Evolutionary conservation across 192 early-diverging fungal genomes (phyloP).

Genomic region (Coemansia sp.): DNA sequence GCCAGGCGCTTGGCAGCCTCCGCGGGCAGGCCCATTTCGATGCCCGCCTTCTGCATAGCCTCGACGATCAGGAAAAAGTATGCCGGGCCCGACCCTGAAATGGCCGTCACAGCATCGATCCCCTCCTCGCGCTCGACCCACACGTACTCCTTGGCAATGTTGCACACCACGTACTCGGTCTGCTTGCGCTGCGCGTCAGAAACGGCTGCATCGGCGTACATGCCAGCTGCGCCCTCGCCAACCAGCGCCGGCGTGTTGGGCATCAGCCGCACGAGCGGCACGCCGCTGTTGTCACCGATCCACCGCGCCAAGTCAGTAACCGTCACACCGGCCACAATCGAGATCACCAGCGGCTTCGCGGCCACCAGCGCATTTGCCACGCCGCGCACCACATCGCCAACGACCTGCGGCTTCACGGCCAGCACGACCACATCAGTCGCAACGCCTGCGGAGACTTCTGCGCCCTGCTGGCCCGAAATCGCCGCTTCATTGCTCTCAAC

Average conservation of each 20-base stretch:
- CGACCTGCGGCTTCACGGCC: constrained; percentile 91
- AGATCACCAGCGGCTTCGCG: constrained; percentile 70
- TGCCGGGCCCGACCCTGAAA: constrained; percentile 93
- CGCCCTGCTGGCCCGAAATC: constrained; percentile 49
- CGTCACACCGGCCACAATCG: constrained; percentile 88
- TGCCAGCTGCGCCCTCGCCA: constrained; percentile 81
- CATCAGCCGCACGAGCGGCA: constrained; percentile 81
- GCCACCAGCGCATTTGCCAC: constrained; percentile 52
- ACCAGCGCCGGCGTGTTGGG: constrained; percentile 95
- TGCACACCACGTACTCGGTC: constrained; percentile 66
- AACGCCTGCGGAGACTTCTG: constrained; percentile 1
- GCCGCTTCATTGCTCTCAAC: constrained; percentile 63
- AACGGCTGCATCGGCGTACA: constrained; percentile 68
- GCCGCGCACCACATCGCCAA: constrained; percentile 65
- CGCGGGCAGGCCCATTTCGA: constrained; percentile 67
- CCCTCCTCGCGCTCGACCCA: constrained; percentile 78
- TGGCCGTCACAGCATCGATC: constrained; percentile 84
- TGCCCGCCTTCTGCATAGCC: constrained; percentile 78
- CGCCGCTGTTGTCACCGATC: constrained; percentile 55
- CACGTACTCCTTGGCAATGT: constrained; percentile 76
- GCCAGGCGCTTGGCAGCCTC: constrained; percentile 78
- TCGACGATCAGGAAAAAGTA: constrained; percentile 96
- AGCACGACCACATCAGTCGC: constrained; percentile 70
- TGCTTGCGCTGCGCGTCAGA: constrained; percentile 59
- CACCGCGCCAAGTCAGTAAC: constrained; percentile 72